Evolutionary conservation across 305 asterid genomes (phyloP).

Genomic region (Fraxinus dipetala): DNA sequence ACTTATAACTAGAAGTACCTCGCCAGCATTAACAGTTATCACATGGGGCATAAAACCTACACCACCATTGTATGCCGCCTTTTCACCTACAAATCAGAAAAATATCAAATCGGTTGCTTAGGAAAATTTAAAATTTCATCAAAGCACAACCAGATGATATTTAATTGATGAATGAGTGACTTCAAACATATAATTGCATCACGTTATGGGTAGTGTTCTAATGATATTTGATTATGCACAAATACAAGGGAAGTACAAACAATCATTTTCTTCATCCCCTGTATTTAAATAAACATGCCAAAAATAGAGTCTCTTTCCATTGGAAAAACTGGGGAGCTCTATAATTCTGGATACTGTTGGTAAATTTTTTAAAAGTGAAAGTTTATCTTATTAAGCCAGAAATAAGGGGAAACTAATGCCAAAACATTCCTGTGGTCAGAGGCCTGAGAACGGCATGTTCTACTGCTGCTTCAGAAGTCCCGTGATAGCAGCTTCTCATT

Average conservation of each 20-base stretch:
- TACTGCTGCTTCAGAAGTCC: not conserved
- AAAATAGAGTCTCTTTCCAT: not conserved
- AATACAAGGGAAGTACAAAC: not conserved
- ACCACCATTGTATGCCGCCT: conserved; percentile 43
- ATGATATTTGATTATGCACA: not conserved
- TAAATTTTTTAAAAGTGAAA: not conserved
- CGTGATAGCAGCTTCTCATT: not conserved
- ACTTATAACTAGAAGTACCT: conserved; percentile 48
- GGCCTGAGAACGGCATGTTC: not conserved
- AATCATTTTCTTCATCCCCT: not conserved
- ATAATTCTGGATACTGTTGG: not conserved
- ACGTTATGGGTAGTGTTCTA: not conserved
- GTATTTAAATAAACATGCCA: not conserved
- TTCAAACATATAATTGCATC: not conserved
- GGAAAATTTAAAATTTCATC: conserved; percentile 12
- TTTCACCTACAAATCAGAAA: conserved; percentile 41
- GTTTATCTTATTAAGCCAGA: not conserved
- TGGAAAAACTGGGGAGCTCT: not conserved
- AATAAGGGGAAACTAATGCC: not conserved
- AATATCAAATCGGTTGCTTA: conserved; percentile 19
- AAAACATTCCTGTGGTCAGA: not conserved
- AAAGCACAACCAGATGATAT: not conserved
- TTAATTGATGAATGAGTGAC: not conserved
- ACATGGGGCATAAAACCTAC: conserved; percentile 80
- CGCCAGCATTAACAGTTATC: conserved; percentile 80